Conservation (phyloP, 1,284 basidiomycete species). For the Naganishia albida region DNA sequence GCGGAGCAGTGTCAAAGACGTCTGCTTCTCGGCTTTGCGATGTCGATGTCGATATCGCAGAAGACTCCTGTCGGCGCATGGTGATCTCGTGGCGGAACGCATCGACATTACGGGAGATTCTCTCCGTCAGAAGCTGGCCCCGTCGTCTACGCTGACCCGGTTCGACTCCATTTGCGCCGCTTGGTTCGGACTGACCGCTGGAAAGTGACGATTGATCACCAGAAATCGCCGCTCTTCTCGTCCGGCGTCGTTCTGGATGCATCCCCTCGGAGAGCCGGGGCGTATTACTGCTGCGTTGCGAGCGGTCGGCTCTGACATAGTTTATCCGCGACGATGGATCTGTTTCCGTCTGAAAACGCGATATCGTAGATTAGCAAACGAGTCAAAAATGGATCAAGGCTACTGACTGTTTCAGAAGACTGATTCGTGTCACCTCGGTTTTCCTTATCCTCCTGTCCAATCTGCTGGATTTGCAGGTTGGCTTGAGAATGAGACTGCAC, state of each 20-base stretch:
- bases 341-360: background rate
- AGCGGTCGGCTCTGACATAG: background rate
- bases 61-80: background rate
- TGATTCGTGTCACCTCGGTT: background rate
- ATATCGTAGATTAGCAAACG: background rate
- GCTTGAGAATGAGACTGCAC: no score
- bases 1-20: constrained; percentile 18
- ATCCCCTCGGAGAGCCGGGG: background rate
- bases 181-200: background rate
- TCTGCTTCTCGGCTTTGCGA: background rate
- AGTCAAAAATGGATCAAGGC: background rate
- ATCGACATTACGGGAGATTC: background rate
- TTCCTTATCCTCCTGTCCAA: background rate
- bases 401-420: background rate
- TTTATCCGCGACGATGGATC: background rate
- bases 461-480: background rate
- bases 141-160: background rate
- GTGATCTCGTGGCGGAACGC: background rate
- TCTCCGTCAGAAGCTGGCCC: background rate
- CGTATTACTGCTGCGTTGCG: background rate
- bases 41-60: background rate
- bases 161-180: background rate
- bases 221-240: background rate
- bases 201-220: background rate
- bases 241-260: background rate